Conservation (phyloP, 345 rosid species). For the Nasturtium officinale region DNA sequence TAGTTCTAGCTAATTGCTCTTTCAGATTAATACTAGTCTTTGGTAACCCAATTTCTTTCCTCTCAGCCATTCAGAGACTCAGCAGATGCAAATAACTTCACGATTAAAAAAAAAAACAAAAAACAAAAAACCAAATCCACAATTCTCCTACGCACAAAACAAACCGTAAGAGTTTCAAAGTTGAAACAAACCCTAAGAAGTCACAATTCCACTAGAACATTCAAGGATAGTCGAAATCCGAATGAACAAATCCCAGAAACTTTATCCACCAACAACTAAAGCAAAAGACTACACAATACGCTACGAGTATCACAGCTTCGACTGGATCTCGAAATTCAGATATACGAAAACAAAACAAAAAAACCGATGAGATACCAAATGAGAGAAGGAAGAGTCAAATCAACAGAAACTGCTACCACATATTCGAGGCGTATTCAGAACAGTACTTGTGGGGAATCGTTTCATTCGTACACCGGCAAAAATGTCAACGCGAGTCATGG, state of each 20-base stretch:
- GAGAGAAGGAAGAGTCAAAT: background rate
- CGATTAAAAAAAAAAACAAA: background rate
- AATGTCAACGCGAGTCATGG: conserved; percentile 51
- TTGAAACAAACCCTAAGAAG: conserved; percentile 34
- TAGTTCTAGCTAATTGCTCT: conserved; percentile 71
- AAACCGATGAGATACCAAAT: background rate
- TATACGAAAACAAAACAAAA: conserved; percentile 21
- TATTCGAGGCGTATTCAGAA: conserved; percentile 64
- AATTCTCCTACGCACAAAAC: conserved; percentile 22
- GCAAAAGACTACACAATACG: conserved; percentile 31
- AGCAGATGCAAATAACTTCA: conserved; percentile 26
- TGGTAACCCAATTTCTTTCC: conserved; percentile 57
- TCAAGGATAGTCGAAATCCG: conserved; percentile 25
- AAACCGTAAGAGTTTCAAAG: conserved; percentile 15
- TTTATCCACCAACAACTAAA: background rate
- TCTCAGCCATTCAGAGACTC: conserved; percentile 59
- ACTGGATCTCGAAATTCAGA: conserved; percentile 41
- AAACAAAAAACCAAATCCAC: background rate
- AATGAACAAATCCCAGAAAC: conserved; percentile 25
- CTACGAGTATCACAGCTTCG: conserved; percentile 5
- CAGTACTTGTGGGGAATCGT: conserved; percentile 48
- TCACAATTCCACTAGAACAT: conserved; percentile 30
- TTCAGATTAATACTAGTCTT: conserved; percentile 54
- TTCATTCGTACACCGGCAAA: conserved; percentile 55
- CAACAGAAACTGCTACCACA: conserved; percentile 38